A percentile compares a stretch with the other conserved stretches of the same genome.
Conservation (phyloP, 192 early-diverging fungal genomes). For the Coemansia sp. region DNA sequence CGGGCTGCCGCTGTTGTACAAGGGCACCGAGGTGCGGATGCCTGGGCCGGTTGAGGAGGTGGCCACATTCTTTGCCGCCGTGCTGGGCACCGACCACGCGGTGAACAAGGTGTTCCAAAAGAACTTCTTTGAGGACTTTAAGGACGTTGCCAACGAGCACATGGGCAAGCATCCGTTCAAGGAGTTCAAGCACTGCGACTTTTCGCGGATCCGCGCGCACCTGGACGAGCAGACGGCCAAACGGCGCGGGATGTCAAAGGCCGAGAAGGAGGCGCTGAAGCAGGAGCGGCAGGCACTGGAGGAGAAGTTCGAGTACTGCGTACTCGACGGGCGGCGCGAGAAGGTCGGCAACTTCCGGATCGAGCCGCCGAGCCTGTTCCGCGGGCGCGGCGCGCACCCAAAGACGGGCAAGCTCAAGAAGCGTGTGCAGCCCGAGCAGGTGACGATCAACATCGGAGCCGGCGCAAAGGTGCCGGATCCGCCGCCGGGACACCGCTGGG, state of each 20-base stretch:
- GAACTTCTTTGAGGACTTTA: conserved; percentile 94
- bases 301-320: conserved; percentile 68
- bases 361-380: conserved; percentile 94
- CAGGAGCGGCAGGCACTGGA: conserved; percentile 66
- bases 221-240: conserved; percentile 70
- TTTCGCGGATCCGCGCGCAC: conserved; percentile 77
- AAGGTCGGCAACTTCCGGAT: conserved; percentile 97
- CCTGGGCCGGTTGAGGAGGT: conserved; percentile 87
- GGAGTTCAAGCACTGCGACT: conserved; percentile 82
- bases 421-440: conserved; percentile 87
- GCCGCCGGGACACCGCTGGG: conserved; percentile 88
- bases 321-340: conserved; percentile 86
- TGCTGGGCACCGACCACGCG: conserved; percentile 79
- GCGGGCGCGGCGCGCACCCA: conserved; percentile 95
- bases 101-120: conserved; percentile 77
- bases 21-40: conserved; percentile 65
- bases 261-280: conserved; percentile 80
- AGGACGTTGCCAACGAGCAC: conserved; percentile 58
- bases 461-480: conserved; percentile 74
- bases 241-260: conserved; percentile 82
- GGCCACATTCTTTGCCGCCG: conserved; percentile 86
- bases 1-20: conserved; percentile 81
- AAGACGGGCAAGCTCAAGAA: conserved; percentile 88
- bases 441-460: conserved; percentile 87
- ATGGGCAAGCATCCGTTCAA: conserved; percentile 64